Base-by-base conservation (phyloP, 2,329 filamentous ascomycete genomes). In the Pyricularia sp. region DNA sequence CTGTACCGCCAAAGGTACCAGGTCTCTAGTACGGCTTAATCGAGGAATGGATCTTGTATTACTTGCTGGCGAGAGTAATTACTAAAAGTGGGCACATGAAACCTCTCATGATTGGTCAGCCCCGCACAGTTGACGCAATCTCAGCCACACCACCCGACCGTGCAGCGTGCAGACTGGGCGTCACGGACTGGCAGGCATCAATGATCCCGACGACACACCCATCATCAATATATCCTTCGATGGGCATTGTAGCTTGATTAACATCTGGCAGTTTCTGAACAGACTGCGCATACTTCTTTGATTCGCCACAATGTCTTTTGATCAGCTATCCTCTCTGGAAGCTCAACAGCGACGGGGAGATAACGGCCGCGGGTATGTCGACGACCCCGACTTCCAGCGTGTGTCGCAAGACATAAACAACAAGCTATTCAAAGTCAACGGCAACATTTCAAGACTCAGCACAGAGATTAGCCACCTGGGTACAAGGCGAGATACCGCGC, bases 351-450 rank as follows among this genome's bases (percentile, higher is more conserved):
- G 69, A 64, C 69, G 66, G 57, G 66, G 65, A 57, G 64, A 63
- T 59, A 63, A 63, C 62, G 19, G 90, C 68, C 84, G 86, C 68
- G 81, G 85, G 67, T 99, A 96, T 78, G 82, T 84, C 73, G 94
- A 99, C 78, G 91, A 97, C 74, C 94, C 94, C 63, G 92, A 92
- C 69, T 99, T 97, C 82, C 85, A 91, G 73, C 83, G 85, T 66
- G 84, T 96, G 70, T 91, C 93, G 67, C 87, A 90, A 72, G 84
- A 88, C 66, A 84, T 97, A 67, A 96, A 90, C 76, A 89, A 91
- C 76, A 89, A 93, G 75, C 83, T 99, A 63, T 96, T 97, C 79
- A 87, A 88, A 67, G 84, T 99, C 67, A 93, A 93, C 64, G 89
- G 89, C 68, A 94, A 93, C 76, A 93, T 96, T 70, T 87, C 90